A percentile compares a stretch with the other conserved stretches of the same genome.
Evolutionary conservation across 73 alveolate genomes (phyloP).

Genomic region (Paramecium primaurelia): DNA sequence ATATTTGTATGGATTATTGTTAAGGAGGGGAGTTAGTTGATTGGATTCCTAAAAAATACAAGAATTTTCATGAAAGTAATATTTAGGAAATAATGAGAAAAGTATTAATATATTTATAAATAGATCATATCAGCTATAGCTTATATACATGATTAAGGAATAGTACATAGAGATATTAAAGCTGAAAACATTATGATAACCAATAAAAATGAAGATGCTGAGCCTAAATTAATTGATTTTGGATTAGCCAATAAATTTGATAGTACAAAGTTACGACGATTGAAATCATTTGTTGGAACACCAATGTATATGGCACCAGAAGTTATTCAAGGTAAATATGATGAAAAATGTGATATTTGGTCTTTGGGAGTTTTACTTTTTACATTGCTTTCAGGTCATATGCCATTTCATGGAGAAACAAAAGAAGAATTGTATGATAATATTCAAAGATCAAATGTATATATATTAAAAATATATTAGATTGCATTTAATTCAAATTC

Average conservation of each 20-base stretch:
- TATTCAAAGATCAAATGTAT: background rate
- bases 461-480: background rate
- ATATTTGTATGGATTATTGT: constrained; percentile 32
- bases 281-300: constrained; percentile 47
- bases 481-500: background rate
- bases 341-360: constrained; percentile 63
- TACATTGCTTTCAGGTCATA: constrained; percentile 45
- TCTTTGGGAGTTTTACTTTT: constrained; percentile 58
- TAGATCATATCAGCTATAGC: constrained; percentile 45
- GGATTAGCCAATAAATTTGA: background rate
- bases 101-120: background rate
- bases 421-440: background rate
- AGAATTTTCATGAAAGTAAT: background rate
- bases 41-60: background rate
- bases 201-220: background rate
- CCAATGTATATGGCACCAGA: constrained; percentile 60
- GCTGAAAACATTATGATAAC: constrained; percentile 37
- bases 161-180: constrained; percentile 49
- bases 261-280: background rate
- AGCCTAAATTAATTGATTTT: constrained; percentile 12
- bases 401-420: constrained; percentile 34
- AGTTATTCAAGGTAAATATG: constrained; percentile 27
- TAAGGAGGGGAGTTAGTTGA: constrained; percentile 46
- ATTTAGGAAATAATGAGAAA: background rate
- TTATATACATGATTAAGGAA: constrained; percentile 29